A percentile compares a stretch with the other conserved stretches of the same genome.
phyloP scores from a whole-genome alignment of 2,329 filamentous ascomycete genomes.

The Aspergillus ruber region DNA sequence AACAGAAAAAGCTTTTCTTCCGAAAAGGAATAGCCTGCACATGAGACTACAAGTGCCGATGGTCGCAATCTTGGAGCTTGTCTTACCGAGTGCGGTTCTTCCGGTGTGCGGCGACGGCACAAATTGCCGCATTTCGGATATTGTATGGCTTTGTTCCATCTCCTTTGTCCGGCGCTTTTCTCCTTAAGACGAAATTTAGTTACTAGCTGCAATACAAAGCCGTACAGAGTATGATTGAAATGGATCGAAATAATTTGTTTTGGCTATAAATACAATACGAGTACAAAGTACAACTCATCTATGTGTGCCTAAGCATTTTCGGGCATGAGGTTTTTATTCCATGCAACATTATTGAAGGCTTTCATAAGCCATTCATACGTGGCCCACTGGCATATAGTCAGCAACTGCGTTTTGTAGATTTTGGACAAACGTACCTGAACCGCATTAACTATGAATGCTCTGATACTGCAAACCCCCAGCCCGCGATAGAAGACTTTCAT shows the following conservation, averaged over 20 bases:
- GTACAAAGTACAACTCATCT: not conserved
- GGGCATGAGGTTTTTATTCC: slow-evolving; percentile 2
- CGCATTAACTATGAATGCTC: slow-evolving; percentile 89
- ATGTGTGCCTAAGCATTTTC: slow-evolving; percentile 1
- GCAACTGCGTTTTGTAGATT: not conserved
- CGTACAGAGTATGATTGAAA: slow-evolving; percentile 19
- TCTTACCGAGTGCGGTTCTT: slow-evolving; percentile 10
- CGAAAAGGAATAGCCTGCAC: slow-evolving; percentile 14
- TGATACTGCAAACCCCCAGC: slow-evolving; percentile 70
- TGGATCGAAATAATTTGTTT: slow-evolving; percentile 10
- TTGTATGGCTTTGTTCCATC: slow-evolving; percentile 6
- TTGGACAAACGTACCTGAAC: slow-evolving; percentile 49
- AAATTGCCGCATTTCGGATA: slow-evolving; percentile 25
- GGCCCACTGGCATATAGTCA: slow-evolving; percentile 58
- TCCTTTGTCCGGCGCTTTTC: slow-evolving; percentile 10
- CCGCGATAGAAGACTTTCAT: slow-evolving; percentile 63
- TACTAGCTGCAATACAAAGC: slow-evolving; percentile 20
- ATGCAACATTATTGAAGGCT: slow-evolving; percentile 18
- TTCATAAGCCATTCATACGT: slow-evolving; percentile 85
- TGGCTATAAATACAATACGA: not conserved
- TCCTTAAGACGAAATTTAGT: slow-evolving; percentile 23
- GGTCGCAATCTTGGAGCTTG: slow-evolving; percentile 13
- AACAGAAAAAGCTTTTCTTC: slow-evolving; percentile 7
- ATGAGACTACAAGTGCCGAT: slow-evolving; percentile 23
- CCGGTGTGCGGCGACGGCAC: slow-evolving; percentile 21